Conservation (phyloP, 139 green algal genomes). For the Yamagishiella unicocca region DNA sequence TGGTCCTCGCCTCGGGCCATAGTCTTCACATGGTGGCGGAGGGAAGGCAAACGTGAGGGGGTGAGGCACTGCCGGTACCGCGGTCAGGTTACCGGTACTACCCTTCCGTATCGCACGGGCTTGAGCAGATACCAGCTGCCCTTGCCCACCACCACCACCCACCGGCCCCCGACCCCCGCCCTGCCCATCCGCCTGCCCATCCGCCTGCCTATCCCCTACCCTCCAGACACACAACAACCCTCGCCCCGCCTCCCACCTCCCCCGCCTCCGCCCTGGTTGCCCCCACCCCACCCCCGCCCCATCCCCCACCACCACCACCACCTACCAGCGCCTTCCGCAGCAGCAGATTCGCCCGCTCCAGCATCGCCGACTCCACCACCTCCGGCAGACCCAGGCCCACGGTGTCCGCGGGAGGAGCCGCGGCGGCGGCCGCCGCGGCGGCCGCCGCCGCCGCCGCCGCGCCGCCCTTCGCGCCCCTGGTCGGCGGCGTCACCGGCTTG, state of each 20-base stretch:
- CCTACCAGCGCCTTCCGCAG: slow-evolving; percentile 44
- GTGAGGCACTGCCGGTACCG: background rate
- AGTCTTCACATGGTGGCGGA: background rate
- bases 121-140: no score
- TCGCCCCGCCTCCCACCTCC: no score
- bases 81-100: background rate
- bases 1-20: slow-evolving; percentile 39
- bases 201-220: no score
- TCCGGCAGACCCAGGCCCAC: slow-evolving; percentile 42
- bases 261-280: no score
- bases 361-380: slow-evolving; percentile 53
- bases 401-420: background rate
- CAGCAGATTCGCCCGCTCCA: slow-evolving; percentile 52
- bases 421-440: background rate
- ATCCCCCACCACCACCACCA: background rate
- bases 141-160: no score
- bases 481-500: background rate
- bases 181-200: no score
- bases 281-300: background rate
- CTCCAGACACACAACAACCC: no score
- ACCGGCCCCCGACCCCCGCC: no score
- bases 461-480: background rate
- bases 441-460: background rate
- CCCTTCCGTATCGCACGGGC: no score
- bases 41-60: background rate